A percentile compares a stretch with the other conserved stretches of the same genome.
phyloP scores from a whole-genome alignment of 306 rosid species.

The apple (Malus domestica) region DNA sequence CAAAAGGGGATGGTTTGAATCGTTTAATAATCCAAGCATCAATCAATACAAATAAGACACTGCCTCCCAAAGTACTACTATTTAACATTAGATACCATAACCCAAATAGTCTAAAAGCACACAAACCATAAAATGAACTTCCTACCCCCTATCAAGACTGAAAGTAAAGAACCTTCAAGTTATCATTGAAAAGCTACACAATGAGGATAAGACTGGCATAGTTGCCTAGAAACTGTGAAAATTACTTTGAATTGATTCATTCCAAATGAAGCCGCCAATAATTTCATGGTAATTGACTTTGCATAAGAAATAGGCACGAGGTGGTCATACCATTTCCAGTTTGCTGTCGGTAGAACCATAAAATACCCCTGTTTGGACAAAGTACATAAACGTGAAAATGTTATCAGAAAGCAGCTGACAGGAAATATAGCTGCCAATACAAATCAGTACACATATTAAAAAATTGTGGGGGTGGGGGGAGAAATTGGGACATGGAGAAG shows the following conservation, averaged over 20 bases:
- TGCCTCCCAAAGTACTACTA: neutral
- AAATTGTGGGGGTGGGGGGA: neutral
- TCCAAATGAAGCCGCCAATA: neutral
- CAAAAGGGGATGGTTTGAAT: neutral
- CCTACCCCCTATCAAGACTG: neutral
- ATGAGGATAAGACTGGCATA: neutral
- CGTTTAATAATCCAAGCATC: neutral
- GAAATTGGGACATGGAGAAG: constrained; percentile 3
- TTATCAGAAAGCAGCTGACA: neutral
- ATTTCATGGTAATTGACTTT: neutral
- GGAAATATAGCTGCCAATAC: neutral
- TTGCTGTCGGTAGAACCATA: constrained; percentile 44
- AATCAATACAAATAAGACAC: neutral
- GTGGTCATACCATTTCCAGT: constrained; percentile 46
- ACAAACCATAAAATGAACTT: neutral
- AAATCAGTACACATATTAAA: neutral
- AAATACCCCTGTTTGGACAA: constrained; percentile 41
- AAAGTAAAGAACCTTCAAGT: neutral
- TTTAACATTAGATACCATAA: neutral
- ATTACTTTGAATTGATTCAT: neutral
- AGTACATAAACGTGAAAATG: neutral
- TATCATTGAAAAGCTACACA: neutral
- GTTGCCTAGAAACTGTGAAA: neutral
- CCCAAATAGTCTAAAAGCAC: neutral
- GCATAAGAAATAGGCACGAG: constrained; percentile 3